These are phyloP conservation scores for Ogataea minuta DNA, from an alignment of 805 yeast genomes.

Conservation along the genomic window DNA sequence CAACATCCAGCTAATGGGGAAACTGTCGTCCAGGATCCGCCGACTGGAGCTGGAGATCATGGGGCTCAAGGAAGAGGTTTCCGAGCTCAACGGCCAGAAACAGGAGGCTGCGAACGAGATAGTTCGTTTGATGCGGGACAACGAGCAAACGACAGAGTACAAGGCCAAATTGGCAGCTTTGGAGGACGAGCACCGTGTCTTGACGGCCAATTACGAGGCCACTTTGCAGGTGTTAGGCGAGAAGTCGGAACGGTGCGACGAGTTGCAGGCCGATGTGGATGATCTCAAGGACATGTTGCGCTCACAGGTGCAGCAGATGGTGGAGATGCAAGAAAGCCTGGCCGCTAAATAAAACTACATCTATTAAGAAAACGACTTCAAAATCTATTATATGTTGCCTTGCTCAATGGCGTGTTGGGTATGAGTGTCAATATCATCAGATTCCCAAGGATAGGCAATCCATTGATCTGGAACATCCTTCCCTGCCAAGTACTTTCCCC, in stretches of 20 bases:
- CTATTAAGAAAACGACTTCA: neutral
- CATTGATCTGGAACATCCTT: slow-evolving; percentile 72
- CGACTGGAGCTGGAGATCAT: slow-evolving; percentile 76
- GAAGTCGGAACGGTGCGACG: slow-evolving; percentile 81
- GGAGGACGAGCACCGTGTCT: slow-evolving; percentile 17
- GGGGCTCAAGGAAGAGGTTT: slow-evolving; percentile 61
- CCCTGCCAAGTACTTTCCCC: slow-evolving; percentile 71
- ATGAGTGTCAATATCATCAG: slow-evolving; percentile 75
- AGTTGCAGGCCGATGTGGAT: slow-evolving; percentile 79
- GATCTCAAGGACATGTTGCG: slow-evolving; percentile 85
- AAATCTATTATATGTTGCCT: slow-evolving; percentile 48
- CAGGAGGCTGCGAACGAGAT: slow-evolving; percentile 69
- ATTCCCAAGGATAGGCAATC: slow-evolving; percentile 93
- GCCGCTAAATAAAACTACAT: slow-evolving; percentile 3
- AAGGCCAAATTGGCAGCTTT: slow-evolving; percentile 27
- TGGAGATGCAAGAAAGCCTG: slow-evolving; percentile 50
- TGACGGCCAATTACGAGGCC: slow-evolving; percentile 36
- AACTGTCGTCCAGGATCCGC: slow-evolving; percentile 73
- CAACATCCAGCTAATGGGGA: slow-evolving; percentile 64
- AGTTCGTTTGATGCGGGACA: slow-evolving; percentile 52
- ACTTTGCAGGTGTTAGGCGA: slow-evolving; percentile 78
- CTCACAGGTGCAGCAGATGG: slow-evolving; percentile 84
- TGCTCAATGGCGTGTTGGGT: slow-evolving; percentile 63
- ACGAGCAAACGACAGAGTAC: slow-evolving; percentile 42
- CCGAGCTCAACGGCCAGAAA: slow-evolving; percentile 52